Evolutionary conservation across 2,329 filamentous ascomycete genomes (phyloP).

Genomic region (Neurospora sp.): DNA sequence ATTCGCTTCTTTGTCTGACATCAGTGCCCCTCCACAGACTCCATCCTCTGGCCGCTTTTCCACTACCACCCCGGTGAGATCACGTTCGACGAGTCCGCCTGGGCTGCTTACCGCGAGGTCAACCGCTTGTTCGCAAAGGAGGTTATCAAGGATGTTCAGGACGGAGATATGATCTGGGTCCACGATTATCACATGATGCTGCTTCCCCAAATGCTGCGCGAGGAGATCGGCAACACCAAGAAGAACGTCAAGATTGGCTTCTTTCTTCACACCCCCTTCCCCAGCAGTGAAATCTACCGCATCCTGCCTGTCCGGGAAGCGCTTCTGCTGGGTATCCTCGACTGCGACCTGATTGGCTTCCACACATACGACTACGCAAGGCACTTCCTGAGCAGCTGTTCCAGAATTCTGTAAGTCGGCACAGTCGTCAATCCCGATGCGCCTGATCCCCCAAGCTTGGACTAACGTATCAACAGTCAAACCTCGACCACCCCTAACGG

Average conservation of each 20-base stretch:
- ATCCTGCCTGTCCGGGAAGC: slow-evolving; percentile 89
- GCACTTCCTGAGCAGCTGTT: slow-evolving; percentile 93
- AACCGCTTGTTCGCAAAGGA: slow-evolving; percentile 87
- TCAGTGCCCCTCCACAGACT: slow-evolving; percentile 49
- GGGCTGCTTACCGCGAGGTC: slow-evolving; percentile 86
- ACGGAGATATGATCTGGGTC: slow-evolving; percentile 94
- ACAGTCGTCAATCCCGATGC: background rate
- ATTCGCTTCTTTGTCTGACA: slow-evolving; percentile 1
- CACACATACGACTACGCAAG: slow-evolving; percentile 99
- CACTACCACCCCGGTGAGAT: slow-evolving; percentile 99
- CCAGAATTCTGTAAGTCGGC: slow-evolving; percentile 66
- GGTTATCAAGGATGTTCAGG: slow-evolving; percentile 77
- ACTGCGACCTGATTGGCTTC: slow-evolving; percentile 94
- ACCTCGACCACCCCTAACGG: slow-evolving; percentile 82
- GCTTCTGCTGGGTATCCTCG: slow-evolving; percentile 75
- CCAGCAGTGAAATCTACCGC: slow-evolving; percentile 92
- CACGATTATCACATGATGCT: slow-evolving; percentile 99
- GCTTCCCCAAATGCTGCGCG: slow-evolving; percentile 86
- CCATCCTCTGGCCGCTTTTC: slow-evolving; percentile 96
- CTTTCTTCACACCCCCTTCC: slow-evolving; percentile 96
- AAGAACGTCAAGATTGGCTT: slow-evolving; percentile 97
- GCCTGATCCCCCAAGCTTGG: background rate
- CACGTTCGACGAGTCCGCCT: slow-evolving; percentile 90
- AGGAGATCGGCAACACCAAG: slow-evolving; percentile 70
- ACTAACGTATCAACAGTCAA: slow-evolving; percentile 30